Percentiles rank a stretch among this genome's conserved stretches.
Evolutionary conservation across 192 early-diverging fungal genomes (phyloP).

Genomic region (Coemansia sp.): DNA sequence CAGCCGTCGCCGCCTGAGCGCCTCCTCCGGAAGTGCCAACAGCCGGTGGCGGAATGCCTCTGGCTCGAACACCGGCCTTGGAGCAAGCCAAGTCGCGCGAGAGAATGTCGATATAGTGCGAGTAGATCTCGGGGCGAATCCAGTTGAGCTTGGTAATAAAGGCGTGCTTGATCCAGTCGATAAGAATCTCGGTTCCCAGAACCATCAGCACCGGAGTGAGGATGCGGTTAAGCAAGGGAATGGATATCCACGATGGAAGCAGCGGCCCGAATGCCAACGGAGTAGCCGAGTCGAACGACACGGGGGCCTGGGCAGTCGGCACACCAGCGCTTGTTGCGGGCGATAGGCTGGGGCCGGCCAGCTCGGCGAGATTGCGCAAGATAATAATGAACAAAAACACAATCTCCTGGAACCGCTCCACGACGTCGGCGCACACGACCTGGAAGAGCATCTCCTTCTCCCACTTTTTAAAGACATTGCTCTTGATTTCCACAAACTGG

Average conservation of each 20-base stretch:
- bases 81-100: conserved; percentile 77
- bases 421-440: conserved; percentile 89
- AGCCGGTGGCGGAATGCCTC: conserved; percentile 8
- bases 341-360: conserved; percentile 59
- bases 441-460: conserved; percentile 98
- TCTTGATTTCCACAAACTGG: conserved; percentile 99
- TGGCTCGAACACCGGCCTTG: conserved; percentile 5
- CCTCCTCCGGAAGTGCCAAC: neutral
- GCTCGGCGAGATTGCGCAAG: conserved; percentile 84
- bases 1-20: neutral
- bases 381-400: conserved; percentile 90
- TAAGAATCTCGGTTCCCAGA: conserved; percentile 82
- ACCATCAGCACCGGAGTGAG: conserved; percentile 85
- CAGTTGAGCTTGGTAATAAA: conserved; percentile 98
- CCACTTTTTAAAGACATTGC: conserved; percentile 94
- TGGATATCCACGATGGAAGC: conserved; percentile 62
- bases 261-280: conserved; percentile 61
- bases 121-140: conserved; percentile 84
- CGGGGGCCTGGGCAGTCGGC: conserved; percentile 37
- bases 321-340: conserved; percentile 39
- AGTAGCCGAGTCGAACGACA: conserved; percentile 38
- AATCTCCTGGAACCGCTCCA: conserved; percentile 90
- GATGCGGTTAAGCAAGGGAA: conserved; percentile 60
- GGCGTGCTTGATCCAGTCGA: conserved; percentile 98
- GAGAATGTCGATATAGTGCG: conserved; percentile 80